Percentiles rank a stretch among this genome's conserved stretches.
Conservation (phyloP, 768 basidiomycete genomes). For the Amanita brunnescens region DNA sequence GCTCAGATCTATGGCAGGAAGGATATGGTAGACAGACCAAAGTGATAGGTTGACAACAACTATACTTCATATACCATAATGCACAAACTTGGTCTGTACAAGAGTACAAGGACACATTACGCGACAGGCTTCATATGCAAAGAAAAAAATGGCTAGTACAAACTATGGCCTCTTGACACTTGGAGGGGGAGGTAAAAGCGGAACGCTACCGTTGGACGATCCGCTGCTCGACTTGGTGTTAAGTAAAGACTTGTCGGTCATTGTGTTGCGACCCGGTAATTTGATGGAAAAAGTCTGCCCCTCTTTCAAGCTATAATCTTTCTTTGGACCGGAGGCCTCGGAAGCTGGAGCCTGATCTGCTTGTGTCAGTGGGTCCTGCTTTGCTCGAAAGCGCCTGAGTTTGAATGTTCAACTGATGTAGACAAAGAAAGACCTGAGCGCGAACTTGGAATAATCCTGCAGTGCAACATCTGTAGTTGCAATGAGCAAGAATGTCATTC, state of each 20-base stretch:
- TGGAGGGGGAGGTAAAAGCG: constrained; percentile 81
- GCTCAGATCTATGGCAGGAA: constrained; percentile 77
- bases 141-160: background rate
- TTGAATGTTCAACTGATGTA: background rate
- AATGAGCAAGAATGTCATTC: background rate
- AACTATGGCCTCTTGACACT: constrained; percentile 33
- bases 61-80: background rate
- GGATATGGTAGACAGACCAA: constrained; percentile 35
- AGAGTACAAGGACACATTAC: constrained; percentile 12
- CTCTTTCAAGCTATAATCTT: constrained; percentile 90
- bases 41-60: constrained; percentile 22
- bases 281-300: constrained; percentile 91
- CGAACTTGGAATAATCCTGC: constrained; percentile 79
- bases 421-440: constrained; percentile 4
- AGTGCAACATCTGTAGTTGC: constrained; percentile 60
- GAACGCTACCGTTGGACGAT: constrained; percentile 25
- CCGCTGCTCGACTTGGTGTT: constrained; percentile 28
- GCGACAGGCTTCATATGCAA: background rate
- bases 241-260: constrained; percentile 16
- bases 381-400: constrained; percentile 54
- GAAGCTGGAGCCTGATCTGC: constrained; percentile 49
- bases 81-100: background rate
- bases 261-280: constrained; percentile 73
- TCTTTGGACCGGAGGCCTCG: constrained; percentile 70
- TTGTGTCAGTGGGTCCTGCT: constrained; percentile 42